These are phyloP conservation scores for Pseudonitzschia delicatissima DNA, from an alignment of 108 stramenopile genomes.

Conservation along the genomic window DNA sequence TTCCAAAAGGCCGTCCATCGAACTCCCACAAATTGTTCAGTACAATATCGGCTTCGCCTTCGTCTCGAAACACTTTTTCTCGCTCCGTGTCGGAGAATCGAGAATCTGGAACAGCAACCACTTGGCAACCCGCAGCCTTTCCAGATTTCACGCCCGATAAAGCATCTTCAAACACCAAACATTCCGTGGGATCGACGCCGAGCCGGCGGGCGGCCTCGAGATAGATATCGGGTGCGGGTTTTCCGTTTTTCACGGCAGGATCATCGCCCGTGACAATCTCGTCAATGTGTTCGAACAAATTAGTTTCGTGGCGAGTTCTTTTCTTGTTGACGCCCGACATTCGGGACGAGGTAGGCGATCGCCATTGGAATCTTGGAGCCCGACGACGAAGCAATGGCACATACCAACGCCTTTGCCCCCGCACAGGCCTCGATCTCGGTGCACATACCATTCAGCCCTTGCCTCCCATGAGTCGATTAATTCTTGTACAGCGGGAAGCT, in stretches of 20 bases:
- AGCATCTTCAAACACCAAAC: conserved; percentile 84
- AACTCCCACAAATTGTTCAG: conserved; percentile 57
- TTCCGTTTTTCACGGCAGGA: conserved; percentile 59
- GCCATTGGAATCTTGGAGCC: conserved; percentile 49
- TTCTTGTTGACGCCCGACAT: conserved; percentile 59
- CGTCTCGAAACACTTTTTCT: conserved; percentile 30
- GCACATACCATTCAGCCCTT: conserved; percentile 52
- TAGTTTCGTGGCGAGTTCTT: conserved; percentile 41
- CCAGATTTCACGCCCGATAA: conserved; percentile 58
- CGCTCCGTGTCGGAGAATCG: conserved; percentile 53
- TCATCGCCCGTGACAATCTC: conserved; percentile 72
- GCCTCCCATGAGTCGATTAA: conserved; percentile 69
- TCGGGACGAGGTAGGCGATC: conserved; percentile 70
- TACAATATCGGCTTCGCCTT: conserved; percentile 52
- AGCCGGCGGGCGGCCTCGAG: conserved; percentile 66
- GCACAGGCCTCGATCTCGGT: conserved; percentile 52
- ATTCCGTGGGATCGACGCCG: conserved; percentile 55
- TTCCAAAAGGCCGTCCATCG: conserved; percentile 48
- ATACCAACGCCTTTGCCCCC: conserved; percentile 63
- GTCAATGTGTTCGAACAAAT: conserved; percentile 55
- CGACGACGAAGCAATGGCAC: conserved; percentile 25
- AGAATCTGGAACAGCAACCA: conserved; percentile 69
- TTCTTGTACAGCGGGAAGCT: conserved; percentile 10
- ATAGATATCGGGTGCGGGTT: conserved; percentile 86
- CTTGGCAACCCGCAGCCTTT: conserved; percentile 70